These are phyloP conservation scores for Lantana camara DNA, from an alignment of 257 asterid genomes.

Conservation along the genomic window DNA sequence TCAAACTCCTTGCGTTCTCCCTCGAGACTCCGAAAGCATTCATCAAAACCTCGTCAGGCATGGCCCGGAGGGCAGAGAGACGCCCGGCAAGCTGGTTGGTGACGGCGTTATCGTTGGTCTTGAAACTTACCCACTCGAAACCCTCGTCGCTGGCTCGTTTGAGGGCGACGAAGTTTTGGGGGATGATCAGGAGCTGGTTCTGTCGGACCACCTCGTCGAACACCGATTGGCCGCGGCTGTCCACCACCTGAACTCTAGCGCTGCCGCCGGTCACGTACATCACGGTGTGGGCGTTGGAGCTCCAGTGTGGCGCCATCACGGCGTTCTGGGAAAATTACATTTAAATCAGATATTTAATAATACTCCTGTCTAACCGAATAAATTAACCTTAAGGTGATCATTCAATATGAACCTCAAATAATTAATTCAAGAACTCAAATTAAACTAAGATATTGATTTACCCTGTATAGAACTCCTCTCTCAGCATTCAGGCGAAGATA, in stretches of 20 bases:
- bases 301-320: constrained; percentile 54
- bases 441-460: constrained; percentile 8
- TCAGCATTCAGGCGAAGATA: constrained; percentile 57
- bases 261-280: constrained; percentile 54
- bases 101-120: constrained; percentile 65
- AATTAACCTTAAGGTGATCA: too few species aligned
- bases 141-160: constrained; percentile 62
- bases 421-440: too few species aligned
- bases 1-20: constrained; percentile 50
- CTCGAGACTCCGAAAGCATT: constrained; percentile 53
- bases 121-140: constrained; percentile 60
- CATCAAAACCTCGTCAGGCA: constrained; percentile 61
- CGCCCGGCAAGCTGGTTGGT: constrained; percentile 53
- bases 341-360: too few species aligned
- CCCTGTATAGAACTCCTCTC: constrained; percentile 59
- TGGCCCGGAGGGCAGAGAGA: constrained; percentile 52
- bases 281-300: constrained; percentile 47
- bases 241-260: constrained; percentile 61
- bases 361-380: too few species aligned
- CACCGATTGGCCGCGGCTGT: constrained; percentile 41
- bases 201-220: constrained; percentile 49
- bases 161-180: constrained; percentile 57
- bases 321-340: constrained; percentile 45
- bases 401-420: too few species aligned
- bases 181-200: constrained; percentile 58